These are phyloP conservation scores for Penicillium vulpinum DNA, from an alignment of 2,329 filamentous ascomycete species.

Conservation along the genomic window DNA sequence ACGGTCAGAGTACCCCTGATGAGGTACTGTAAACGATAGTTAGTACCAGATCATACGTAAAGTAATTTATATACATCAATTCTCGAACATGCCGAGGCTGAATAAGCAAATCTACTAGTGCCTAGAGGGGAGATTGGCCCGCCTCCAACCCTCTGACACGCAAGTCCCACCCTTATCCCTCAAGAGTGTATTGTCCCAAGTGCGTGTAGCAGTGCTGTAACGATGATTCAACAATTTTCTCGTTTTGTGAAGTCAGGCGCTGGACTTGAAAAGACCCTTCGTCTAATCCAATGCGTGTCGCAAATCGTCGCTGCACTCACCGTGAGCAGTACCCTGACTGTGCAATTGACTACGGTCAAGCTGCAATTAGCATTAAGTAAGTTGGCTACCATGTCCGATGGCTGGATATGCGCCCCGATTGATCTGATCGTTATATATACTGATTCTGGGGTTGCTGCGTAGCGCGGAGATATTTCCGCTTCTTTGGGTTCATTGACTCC, in stretches of 20 bases:
- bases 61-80: background rate
- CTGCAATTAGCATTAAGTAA: constrained; percentile 47
- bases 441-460: constrained; percentile 5
- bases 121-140: background rate
- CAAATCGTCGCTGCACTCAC: constrained; percentile 35
- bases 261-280: constrained; percentile 43
- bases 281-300: constrained; percentile 40
- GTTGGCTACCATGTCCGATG: background rate
- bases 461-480: constrained; percentile 64
- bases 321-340: constrained; percentile 28
- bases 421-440: background rate
- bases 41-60: background rate
- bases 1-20: too few species aligned
- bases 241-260: constrained; percentile 34
- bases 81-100: constrained; percentile 1
- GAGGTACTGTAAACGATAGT: background rate
- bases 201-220: background rate
- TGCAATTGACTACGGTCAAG: constrained; percentile 40
- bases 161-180: background rate
- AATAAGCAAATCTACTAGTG: constrained; percentile 11
- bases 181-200: background rate
- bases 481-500: constrained; percentile 67
- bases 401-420: background rate
- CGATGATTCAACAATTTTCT: constrained; percentile 28
- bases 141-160: constrained; percentile 5